These are phyloP conservation scores for Wallacemonas collosoma DNA, from an alignment of 208 protist genomes.

Conservation along the genomic window DNA sequence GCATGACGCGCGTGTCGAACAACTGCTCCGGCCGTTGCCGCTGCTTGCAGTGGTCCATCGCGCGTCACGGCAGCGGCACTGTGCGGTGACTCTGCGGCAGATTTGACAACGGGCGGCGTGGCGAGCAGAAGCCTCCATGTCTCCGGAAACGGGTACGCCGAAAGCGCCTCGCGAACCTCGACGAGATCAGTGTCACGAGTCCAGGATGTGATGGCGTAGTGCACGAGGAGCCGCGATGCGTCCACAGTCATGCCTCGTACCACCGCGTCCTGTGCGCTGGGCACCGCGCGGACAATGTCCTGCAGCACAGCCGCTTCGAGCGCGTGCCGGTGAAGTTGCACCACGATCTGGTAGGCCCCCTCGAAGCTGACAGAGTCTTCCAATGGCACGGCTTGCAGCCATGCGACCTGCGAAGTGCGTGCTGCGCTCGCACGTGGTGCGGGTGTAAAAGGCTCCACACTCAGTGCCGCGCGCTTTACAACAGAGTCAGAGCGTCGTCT, in stretches of 20 bases:
- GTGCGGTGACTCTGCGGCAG: neutral
- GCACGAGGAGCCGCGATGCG: neutral
- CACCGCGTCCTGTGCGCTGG: neutral
- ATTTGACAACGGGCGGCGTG: neutral
- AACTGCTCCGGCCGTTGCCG: too few relatives aligned
- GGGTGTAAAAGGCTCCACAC: too few relatives aligned
- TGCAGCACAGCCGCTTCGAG: neutral
- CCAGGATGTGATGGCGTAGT: constrained; percentile 1
- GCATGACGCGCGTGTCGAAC: too few relatives aligned
- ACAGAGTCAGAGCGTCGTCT: too few relatives aligned
- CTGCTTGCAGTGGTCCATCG: too few relatives aligned
- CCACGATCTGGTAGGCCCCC: neutral
- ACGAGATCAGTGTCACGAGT: neutral
- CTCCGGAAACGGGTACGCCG: constrained; percentile 10
- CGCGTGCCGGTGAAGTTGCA: neutral
- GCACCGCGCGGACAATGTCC: constrained; percentile 6
- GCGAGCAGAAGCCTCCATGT: constrained; percentile 8
- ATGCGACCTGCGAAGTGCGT: too few relatives aligned
- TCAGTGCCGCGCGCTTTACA: too few relatives aligned
- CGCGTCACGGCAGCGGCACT: neutral
- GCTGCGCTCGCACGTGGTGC: too few relatives aligned
- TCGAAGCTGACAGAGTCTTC: constrained; percentile 14
- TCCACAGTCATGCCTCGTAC: neutral
- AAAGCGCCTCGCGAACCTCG: neutral
- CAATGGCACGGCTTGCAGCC: neutral